Base-by-base conservation (phyloP, 768 basidiomycete genomes). In the Lactarius pseudohatsudake region DNA sequence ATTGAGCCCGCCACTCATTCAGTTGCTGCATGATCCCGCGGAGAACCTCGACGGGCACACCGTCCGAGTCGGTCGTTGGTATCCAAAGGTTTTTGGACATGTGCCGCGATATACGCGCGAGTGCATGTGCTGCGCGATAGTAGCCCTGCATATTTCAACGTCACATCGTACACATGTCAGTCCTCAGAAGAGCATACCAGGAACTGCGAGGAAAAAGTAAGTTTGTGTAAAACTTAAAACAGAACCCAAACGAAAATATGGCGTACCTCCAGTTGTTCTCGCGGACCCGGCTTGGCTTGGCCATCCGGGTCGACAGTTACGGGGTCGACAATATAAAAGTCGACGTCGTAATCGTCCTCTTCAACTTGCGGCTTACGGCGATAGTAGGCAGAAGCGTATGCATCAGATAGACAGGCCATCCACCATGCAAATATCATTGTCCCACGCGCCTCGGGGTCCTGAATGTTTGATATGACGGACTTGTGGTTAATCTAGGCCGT, bases 351-450 rank as follows among this genome's bases (percentile, higher is more conserved):
- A 77, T 94, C 92, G 67, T 91, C 88, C 70, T 94, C 92, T 74
- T 92, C 91, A 9, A 71, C 63, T 81, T 84, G 75, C 66, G 93
- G 92, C 77, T 94, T 93, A 69, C 89, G 83, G 67, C 92, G 85
- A 78, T 94, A 92, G 76, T 93, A 94, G 38, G 87, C 86, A 36
- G 92, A 85, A 32, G 86, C 85, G 77, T 90, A 93, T 8, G 92
- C 91, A 72, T 97, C 95, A 40, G 85, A 82, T 56, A 94, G 80
- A 76, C 89, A 91, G 9, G 93, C 88, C 85, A 94, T 90, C 93
- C 94, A 96, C 90, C 94, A 95, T 1, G 93, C 89, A 73, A 93
- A 94, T 60, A 91, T 89, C 88, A 94, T 91, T 7, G 89, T 92
- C 30, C 90, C 89, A 61, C 89, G 85, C 59, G 81, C 86, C 72